Evolutionary conservation across 257 asterid species (phyloP), one percentile per base, ranked within the genome.

Genomic region (Solanum sejunctum): DNA sequence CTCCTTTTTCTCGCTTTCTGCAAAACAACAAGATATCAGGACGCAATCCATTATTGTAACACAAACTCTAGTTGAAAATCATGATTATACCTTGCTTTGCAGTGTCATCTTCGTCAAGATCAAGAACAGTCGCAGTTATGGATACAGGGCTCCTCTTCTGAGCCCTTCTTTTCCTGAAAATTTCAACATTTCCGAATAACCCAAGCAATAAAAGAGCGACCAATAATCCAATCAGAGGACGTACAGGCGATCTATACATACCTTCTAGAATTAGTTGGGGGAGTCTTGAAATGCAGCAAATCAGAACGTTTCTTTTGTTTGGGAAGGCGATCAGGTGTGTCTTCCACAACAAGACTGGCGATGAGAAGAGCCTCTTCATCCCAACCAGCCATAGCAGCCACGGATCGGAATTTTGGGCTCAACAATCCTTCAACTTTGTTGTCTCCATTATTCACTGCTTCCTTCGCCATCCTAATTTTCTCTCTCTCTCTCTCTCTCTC

Each of bases 351-450:
- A 78, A 92, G 91, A 84, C 89, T 91, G 10, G 99, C 98, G 2
- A 90, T 36, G 71, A 94, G 87, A 82, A 96, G 95, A 13, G 99
- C 92, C 87, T 96, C 99, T 87, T 96, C 98, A 61, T 96, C 99
- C 99, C 99, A 96, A 72, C 99, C 99, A 45, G 99, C 99, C 99
- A 93, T 92, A 72, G 93, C 98, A 20, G 97, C 99, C 36, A 92
- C 95, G 2, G 99, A 93, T 87, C 94, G 89, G 84, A 96, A 96
- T 84, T 97, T 82, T 23, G 99, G 99, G 84, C 97, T 96, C 88
- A 96, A 89, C 89, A 93, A 12, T 55, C 69, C 77, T 20, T 86
- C 93, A 20, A 84, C 43, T 80, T 83, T 85, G 17, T 87, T 85
- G 17, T 87, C 89, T 23, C 87, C 90, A 86, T 90, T 87, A 64